Percentiles rank a stretch among this genome's conserved stretches.
These are phyloP conservation scores for Monosporascus sp. DNA, from an alignment of 2,329 filamentous ascomycete species.

Conservation along the genomic window DNA sequence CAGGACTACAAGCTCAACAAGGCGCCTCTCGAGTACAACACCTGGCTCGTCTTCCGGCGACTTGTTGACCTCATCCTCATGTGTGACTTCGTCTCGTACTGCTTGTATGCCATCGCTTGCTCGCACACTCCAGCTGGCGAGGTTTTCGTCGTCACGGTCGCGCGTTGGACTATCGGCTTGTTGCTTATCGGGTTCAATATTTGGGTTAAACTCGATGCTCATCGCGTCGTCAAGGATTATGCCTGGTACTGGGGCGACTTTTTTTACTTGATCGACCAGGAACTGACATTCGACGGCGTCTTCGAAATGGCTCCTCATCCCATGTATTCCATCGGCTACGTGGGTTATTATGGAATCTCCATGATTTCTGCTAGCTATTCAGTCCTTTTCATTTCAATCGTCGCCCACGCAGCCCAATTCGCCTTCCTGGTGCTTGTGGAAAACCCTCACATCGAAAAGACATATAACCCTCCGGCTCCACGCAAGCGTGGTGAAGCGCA, in stretches of 20 bases:
- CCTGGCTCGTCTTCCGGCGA: constrained; percentile 93
- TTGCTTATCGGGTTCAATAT: constrained; percentile 86
- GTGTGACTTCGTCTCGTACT: constrained; percentile 98
- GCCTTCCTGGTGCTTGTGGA: constrained; percentile 88
- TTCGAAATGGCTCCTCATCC: constrained; percentile 99
- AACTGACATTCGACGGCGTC: constrained; percentile 95
- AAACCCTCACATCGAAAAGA: constrained; percentile 97
- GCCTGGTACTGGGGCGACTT: constrained; percentile 99
- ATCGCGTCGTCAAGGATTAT: constrained; percentile 97
- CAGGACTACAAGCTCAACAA: constrained; percentile 90
- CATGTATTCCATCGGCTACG: constrained; percentile 98
- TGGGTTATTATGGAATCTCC: constrained; percentile 96
- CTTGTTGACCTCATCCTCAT: constrained; percentile 96
- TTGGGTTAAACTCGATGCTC: constrained; percentile 97
- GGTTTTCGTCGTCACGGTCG: constrained; percentile 58
- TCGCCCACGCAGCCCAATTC: constrained; percentile 92
- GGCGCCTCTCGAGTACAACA: constrained; percentile 96
- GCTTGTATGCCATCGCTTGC: constrained; percentile 89
- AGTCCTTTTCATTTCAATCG: constrained; percentile 92
- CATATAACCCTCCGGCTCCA: constrained; percentile 84
- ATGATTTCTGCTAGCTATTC: constrained; percentile 98
- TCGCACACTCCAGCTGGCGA: constrained; percentile 71
- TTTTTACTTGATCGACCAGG: constrained; percentile 97
- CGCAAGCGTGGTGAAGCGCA: constrained; percentile 44
- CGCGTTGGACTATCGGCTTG: constrained; percentile 76